Conservation (phyloP, 192 early-diverging fungal species). For the Dissophora ornata region DNA sequence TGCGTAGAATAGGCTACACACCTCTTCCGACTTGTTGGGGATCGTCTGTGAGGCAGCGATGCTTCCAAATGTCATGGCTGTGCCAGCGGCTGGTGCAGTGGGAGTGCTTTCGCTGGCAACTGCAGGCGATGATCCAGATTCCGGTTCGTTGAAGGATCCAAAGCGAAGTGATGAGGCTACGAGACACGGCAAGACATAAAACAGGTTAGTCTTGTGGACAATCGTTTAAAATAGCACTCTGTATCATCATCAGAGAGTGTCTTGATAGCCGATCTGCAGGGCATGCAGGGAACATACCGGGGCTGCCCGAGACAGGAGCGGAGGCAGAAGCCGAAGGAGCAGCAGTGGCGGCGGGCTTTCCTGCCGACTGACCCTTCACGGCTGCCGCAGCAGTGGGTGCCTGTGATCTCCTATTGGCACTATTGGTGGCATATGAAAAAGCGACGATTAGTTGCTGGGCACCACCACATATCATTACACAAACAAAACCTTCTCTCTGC, state of each 20-base stretch:
- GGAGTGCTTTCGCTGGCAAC: conserved; percentile 29
- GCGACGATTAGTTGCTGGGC: background rate
- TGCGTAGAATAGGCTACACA: too few species aligned
- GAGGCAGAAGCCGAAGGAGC: background rate
- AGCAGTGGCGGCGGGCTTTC: conserved; percentile 26
- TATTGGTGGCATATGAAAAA: conserved; percentile 16
- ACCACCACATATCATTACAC: background rate
- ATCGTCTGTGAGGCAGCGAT: conserved; percentile 40
- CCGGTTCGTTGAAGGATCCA: conserved; percentile 57
- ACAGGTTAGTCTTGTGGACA: too few species aligned
- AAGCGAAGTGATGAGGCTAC: conserved; percentile 51
- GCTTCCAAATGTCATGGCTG: conserved; percentile 49
- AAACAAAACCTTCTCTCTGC: background rate
- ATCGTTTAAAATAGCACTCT: too few species aligned
- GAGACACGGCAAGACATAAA: background rate
- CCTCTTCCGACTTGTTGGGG: conserved; percentile 32
- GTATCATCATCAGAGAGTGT: too few species aligned
- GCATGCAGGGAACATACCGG: conserved; percentile 8
- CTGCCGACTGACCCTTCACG: conserved; percentile 33
- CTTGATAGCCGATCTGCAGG: too few species aligned
- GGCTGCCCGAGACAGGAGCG: conserved; percentile 10
- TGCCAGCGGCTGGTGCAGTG: conserved; percentile 13
- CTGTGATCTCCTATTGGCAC: conserved; percentile 53
- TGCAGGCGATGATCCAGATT: conserved; percentile 26
- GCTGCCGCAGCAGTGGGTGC: conserved; percentile 47